Evolutionary conservation across 2,329 filamentous ascomycete species (phyloP).

Genomic region (Penicillium sp.): DNA sequence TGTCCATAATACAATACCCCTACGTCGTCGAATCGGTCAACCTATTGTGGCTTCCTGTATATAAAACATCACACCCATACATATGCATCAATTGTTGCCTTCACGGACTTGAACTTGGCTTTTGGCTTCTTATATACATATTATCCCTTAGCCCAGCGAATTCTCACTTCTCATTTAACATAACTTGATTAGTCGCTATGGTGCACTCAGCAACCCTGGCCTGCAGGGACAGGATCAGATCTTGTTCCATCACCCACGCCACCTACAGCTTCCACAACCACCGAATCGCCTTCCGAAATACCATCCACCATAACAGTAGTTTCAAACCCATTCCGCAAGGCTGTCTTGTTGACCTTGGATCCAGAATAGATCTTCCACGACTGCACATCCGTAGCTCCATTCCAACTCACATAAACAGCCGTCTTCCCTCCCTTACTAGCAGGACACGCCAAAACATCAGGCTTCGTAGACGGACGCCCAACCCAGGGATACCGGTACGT

Average conservation of each 20-base stretch:
- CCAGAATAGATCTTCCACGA: constrained; percentile 20
- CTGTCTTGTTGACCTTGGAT: constrained; percentile 3
- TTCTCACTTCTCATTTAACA: background rate
- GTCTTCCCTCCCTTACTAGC: constrained; percentile 6
- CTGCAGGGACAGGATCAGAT: constrained; percentile 13
- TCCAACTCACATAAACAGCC: constrained; percentile 40
- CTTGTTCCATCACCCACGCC: constrained; percentile 17
- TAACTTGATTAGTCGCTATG: background rate
- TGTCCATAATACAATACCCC: constrained; percentile 9
- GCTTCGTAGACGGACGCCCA: constrained; percentile 17
- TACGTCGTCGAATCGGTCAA: background rate
- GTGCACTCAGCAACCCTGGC: constrained; percentile 12
- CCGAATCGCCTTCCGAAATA: constrained; percentile 4
- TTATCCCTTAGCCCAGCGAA: no score
- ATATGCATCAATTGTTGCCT: background rate
- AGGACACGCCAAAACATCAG: constrained; percentile 19
- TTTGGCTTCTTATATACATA: no score
- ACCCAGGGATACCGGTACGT: constrained; percentile 25
- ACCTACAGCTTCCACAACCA: constrained; percentile 21
- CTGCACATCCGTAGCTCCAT: constrained; percentile 36
- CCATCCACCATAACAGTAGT: constrained; percentile 11
- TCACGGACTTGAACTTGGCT: background rate
- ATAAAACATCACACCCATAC: background rate
- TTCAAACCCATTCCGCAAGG: constrained; percentile 16
- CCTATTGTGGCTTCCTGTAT: background rate